A percentile compares a stretch with the other conserved stretches of the same genome.
Conservation (phyloP, 1,284 basidiomycete species). For the Boletus hoseneyae region DNA sequence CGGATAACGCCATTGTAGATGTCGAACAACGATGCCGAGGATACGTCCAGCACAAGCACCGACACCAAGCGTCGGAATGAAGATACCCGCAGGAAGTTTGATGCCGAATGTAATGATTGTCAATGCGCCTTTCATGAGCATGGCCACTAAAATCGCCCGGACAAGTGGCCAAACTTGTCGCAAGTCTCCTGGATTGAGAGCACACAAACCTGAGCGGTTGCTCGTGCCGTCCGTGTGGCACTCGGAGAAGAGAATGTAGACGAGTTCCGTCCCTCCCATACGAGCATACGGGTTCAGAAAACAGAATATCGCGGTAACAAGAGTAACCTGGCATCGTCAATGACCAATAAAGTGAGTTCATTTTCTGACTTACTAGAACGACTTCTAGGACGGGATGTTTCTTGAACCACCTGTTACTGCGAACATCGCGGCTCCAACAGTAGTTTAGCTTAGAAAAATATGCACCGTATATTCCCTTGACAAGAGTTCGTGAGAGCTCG, state of each 20-base stretch:
- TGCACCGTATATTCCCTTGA: conserved; percentile 88
- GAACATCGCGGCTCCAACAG: conserved; percentile 81
- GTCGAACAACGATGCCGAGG: conserved; percentile 82
- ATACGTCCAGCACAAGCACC: conserved; percentile 94
- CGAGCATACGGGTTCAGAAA: conserved; percentile 90
- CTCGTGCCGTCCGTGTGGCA: conserved; percentile 59
- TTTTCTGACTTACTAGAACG: conserved; percentile 54
- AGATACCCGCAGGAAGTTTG: conserved; percentile 92
- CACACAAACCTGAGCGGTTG: conserved; percentile 70
- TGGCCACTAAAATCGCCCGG: conserved; percentile 64
- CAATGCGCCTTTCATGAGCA: conserved; percentile 79
- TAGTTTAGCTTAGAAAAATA: conserved; percentile 92
- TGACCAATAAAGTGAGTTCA: neutral
- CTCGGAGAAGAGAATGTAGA: conserved; percentile 88
- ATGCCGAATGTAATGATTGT: conserved; percentile 95
- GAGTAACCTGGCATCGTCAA: conserved; percentile 57
- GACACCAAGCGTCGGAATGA: conserved; percentile 96
- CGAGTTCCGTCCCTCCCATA: conserved; percentile 94
- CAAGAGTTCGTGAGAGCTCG: conserved; percentile 9
- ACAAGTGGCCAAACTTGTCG: conserved; percentile 65
- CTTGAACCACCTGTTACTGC: conserved; percentile 79
- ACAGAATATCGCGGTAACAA: conserved; percentile 72
- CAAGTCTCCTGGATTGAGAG: conserved; percentile 55
- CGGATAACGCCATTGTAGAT: conserved; percentile 68
- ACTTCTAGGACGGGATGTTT: conserved; percentile 85